Base-by-base conservation (phyloP, 2,329 filamentous ascomycete species). In the Penicillium sp. region DNA sequence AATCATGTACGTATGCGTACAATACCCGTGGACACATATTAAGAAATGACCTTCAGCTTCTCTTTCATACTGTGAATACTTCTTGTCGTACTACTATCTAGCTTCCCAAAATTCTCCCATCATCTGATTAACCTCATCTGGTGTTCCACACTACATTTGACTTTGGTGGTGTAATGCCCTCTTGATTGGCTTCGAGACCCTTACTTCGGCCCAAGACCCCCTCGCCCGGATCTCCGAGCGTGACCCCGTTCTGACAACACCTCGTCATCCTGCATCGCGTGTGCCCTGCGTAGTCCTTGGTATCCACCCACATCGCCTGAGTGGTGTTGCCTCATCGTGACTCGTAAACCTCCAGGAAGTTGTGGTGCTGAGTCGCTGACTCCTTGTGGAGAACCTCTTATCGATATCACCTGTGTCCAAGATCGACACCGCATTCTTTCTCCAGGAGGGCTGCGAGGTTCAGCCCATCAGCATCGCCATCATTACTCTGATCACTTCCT, bases 381-480 rank as follows among this genome's bases (percentile, higher is more conserved):
- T 40, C 36, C 47, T 46, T 46, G 41, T 29, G 31, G 50, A 50
- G 51, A 45, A 42, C 35, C 30, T 33, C 28, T 46, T 40, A 35
- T 50, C 47, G 30, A 50, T 40, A 50, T 46, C 41, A 44, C 34
- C 42, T 19, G 19, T 34, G 7, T 36, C 19, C 16, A 12, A 35
- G 33, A 40, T 46, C 28, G 43, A 40, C 35, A 36, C 35, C 45
- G 36, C 36, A 37, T 47, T 50, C 44, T 31, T 43, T 40, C 22
- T 29, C 29, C 35, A 46, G 46, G 46, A 66, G 84, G 80, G 86
- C 84, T 88, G 84, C 83, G 84, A 81, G 79, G 72, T 74, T 80
- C 87, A 91, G 88, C 87, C 85, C 83, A 79, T 79, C 64, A 76
- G 78, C 77, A 76, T 78, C 77, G 80, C 79, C 89, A 96, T 83